Evolutionary conservation across 2,329 filamentous ascomycete species (phyloP), one percentile per base, ranked within the genome.

Genomic region (Westerdykella sp.): DNA sequence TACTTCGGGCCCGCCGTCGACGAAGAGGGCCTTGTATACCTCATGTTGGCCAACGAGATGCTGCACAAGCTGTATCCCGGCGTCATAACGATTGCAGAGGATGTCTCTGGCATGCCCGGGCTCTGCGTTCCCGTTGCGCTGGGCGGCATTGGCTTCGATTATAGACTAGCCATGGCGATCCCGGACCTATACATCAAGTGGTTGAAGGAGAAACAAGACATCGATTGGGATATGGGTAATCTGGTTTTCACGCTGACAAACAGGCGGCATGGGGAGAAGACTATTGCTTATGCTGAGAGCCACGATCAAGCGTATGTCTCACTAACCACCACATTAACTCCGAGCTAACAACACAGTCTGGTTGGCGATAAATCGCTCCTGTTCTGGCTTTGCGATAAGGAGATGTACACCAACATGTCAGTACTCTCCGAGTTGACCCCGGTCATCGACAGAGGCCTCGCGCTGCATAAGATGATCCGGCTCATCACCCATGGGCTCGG

Each of bases 131-230:
- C 87, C 6, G 73, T 96, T 32, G 83, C 85, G 1, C 74, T 96
- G 2, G 93, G 93, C 14, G 93, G 93, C 49, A 81, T 97, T 54
- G 93, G 93, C 21, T 98, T 98, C 65, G 93, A 98, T 70, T 98
- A 98, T 69, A 82, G 93, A 54, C 80, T 98, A 25, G 90, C 90
- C 43, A 98, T 98, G 93, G 93, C 93, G 4, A 83, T 98, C 49
- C 93, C 93, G 4, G 93, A 98, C 67, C 87, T 98, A 81, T 98
- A 94, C 81, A 98, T 98, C 76, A 98, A 98, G 72, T 87, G 94
- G 63, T 69, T 97, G 48, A 98, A 98, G 69, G 93, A 98, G 70
- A 82, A 88, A 66, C 78, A 85, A 60, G 93, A 98, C 59, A 75
- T 88, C 49, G 79, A 95, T 9, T 98, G 93, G 93, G 86, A 97